Conservation (phyloP, 75 land plant species). For the Azolla pinnata region DNA sequence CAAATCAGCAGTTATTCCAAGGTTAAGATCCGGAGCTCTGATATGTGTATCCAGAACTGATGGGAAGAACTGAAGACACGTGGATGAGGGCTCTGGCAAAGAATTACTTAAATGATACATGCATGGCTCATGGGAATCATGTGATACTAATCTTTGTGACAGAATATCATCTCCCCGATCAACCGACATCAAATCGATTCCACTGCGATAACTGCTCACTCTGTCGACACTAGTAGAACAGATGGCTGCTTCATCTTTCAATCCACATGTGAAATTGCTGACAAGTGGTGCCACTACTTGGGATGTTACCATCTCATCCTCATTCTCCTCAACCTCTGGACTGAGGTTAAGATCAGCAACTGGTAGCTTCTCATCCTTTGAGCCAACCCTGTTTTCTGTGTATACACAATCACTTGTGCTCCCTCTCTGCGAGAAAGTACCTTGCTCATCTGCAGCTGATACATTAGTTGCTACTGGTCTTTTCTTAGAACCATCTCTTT, state of each 20-base stretch:
- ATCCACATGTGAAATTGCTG: too few relatives aligned
- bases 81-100: neutral
- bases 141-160: neutral
- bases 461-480: too few relatives aligned
- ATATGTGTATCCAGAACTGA: neutral
- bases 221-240: neutral
- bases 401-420: neutral
- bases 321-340: neutral
- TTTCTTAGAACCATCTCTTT: neutral
- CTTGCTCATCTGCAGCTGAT: neutral
- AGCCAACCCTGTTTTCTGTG: neutral
- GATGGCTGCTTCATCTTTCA: too few relatives aligned
- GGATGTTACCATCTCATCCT: neutral
- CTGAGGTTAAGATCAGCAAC: conserved; percentile 1
- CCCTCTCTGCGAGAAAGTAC: neutral
- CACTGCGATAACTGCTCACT: neutral
- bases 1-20: neutral
- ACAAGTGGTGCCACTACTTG: neutral
- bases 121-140: neutral
- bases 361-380: neutral
- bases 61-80: conserved; percentile 1
- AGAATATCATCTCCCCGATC: too few relatives aligned
- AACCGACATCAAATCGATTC: too few relatives aligned
- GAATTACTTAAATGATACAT: neutral
- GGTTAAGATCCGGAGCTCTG: neutral